A percentile compares a stretch with the other conserved stretches of the same genome.
Conservation (phyloP, 306 rosid genomes). For the Corylus heterophylla region DNA sequence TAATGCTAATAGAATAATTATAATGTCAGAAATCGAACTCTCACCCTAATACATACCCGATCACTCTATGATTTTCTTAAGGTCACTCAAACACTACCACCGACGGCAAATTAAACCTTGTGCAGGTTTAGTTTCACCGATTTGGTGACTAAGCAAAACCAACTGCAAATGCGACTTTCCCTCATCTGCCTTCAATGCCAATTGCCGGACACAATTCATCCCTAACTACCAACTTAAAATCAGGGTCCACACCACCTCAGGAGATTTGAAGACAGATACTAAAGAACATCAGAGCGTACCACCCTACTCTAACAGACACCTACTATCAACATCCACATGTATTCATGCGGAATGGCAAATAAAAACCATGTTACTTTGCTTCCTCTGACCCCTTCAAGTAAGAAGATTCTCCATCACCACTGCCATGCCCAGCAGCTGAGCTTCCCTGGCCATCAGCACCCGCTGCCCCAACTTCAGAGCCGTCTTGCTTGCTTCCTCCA, state of each 20-base stretch:
- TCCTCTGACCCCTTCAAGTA: slow-evolving; percentile 55
- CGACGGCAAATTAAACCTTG: too few relatives aligned
- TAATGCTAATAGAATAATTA: too few relatives aligned
- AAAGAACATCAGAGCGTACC: slow-evolving; percentile 25
- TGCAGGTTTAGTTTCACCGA: neutral
- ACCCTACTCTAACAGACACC: slow-evolving; percentile 31
- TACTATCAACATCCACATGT: slow-evolving; percentile 67
- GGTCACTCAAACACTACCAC: too few relatives aligned
- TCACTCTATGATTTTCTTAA: too few relatives aligned
- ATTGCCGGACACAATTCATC: neutral
- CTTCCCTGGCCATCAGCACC: slow-evolving; percentile 74
- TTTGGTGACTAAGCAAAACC: neutral
- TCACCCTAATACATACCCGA: too few relatives aligned
- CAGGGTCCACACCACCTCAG: neutral
- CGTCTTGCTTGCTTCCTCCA: slow-evolving; percentile 82
- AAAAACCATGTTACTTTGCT: slow-evolving; percentile 50
- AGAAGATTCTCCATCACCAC: slow-evolving; percentile 63
- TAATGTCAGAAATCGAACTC: too few relatives aligned
- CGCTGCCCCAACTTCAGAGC: slow-evolving; percentile 53
- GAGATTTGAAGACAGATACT: neutral
- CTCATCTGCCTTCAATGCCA: neutral
- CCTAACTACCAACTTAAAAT: neutral
- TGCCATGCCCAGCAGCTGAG: slow-evolving; percentile 59
- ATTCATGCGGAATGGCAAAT: slow-evolving; percentile 30
- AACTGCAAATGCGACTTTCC: neutral